Conservation (phyloP, 768 basidiomycete genomes). For the Coprinellus aureogranulatus region DNA sequence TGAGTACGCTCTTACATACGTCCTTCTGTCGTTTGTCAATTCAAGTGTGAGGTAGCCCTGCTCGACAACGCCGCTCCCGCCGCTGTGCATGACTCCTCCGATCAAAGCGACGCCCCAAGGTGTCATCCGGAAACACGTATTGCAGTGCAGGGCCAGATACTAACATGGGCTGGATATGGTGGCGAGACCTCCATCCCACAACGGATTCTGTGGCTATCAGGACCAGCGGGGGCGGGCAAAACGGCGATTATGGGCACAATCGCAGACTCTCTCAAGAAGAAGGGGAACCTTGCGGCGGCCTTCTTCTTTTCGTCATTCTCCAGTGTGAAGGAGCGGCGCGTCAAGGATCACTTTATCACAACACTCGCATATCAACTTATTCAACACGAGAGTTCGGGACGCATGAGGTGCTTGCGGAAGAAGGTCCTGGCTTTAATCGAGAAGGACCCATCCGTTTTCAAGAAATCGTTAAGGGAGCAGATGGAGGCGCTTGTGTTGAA, state of each 20-base stretch:
- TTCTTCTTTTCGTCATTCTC: not conserved
- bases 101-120: not conserved
- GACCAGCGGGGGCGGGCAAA: not conserved
- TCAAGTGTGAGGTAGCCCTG: no score
- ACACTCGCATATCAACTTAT: constrained; percentile 5
- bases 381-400: not conserved
- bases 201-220: constrained; percentile 2
- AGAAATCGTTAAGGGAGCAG: not conserved
- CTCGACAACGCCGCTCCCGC: not conserved
- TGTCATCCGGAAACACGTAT: not conserved
- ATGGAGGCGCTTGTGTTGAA: not conserved
- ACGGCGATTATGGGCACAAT: not conserved
- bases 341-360: not conserved
- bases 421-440: not conserved
- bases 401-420: not conserved
- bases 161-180: not conserved
- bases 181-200: not conserved
- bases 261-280: not conserved
- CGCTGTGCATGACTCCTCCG: not conserved
- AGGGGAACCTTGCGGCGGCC: not conserved
- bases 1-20: no score
- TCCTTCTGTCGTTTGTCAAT: no score
- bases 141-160: constrained; percentile 3
- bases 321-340: not conserved
- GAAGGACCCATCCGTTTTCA: not conserved